phyloP scores from a whole-genome alignment of 2,329 filamentous ascomycete species.

The Balansia obtecta region DNA sequence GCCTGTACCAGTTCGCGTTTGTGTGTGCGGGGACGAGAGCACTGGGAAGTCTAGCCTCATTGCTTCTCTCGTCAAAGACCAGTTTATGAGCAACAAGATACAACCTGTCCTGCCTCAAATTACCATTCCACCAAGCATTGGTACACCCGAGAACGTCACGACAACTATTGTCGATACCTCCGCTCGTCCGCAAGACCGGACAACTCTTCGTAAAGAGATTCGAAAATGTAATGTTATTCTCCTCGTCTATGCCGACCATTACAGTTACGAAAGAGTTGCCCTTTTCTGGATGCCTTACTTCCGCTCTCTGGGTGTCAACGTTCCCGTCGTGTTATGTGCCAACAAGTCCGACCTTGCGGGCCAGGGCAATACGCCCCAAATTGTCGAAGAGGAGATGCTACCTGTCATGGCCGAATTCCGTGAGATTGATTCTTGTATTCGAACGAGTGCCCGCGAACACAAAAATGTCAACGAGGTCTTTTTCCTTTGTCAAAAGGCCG shows the following conservation, averaged over 20 bases:
- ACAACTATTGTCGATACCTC: slow-evolving; percentile 98
- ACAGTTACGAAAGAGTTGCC: slow-evolving; percentile 94
- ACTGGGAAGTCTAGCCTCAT: slow-evolving; percentile 92
- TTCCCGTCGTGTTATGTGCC: slow-evolving; percentile 90
- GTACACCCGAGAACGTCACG: slow-evolving; percentile 90
- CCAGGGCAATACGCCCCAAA: slow-evolving; percentile 65
- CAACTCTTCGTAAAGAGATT: slow-evolving; percentile 82
- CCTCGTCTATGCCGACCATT: slow-evolving; percentile 94
- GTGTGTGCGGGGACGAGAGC: slow-evolving; percentile 91
- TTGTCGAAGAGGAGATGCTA: slow-evolving; percentile 93
- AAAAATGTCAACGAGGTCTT: slow-evolving; percentile 94
- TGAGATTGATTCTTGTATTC: slow-evolving; percentile 95
- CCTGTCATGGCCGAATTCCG: slow-evolving; percentile 98
- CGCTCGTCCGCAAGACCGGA: slow-evolving; percentile 83
- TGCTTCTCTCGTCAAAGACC: slow-evolving; percentile 90
- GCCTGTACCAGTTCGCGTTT: slow-evolving; percentile 58
- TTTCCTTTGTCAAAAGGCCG: slow-evolving; percentile 95
- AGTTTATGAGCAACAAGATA: slow-evolving; percentile 92
- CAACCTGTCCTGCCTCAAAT: slow-evolving; percentile 90
- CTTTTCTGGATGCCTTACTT: slow-evolving; percentile 99
- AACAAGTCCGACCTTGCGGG: slow-evolving; percentile 89
- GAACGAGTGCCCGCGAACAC: slow-evolving; percentile 83
- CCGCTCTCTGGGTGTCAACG: slow-evolving; percentile 92
- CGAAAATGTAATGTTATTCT: slow-evolving; percentile 95
- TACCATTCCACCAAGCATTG: slow-evolving; percentile 84